A percentile compares a stretch with the other conserved stretches of the same genome.
Conservation (phyloP, 2,329 filamentous ascomycete species). For the Tolypocladium ophioglossoides region DNA sequence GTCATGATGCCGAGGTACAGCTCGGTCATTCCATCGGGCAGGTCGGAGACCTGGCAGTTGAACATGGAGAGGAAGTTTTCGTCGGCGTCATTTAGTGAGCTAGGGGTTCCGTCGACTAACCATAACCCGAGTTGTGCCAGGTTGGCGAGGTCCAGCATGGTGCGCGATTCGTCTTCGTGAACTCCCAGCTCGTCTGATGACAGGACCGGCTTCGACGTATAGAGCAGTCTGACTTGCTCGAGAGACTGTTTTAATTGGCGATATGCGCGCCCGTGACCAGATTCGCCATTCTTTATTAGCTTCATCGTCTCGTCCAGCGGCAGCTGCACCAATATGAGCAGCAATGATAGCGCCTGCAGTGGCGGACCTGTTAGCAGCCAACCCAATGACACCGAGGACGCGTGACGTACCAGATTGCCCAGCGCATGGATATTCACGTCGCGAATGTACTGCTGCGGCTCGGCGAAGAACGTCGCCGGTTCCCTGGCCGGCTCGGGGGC, state of each 20-base stretch:
- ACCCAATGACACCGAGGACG: not conserved
- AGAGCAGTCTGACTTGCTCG: conserved; percentile 22
- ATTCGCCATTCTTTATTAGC: conserved; percentile 20
- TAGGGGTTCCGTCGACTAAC: conserved; percentile 25
- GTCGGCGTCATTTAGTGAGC: conserved; percentile 30
- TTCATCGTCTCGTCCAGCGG: conserved; percentile 24
- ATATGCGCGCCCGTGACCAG: conserved; percentile 22
- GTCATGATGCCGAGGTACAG: conserved; percentile 37
- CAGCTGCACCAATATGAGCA: conserved; percentile 25
- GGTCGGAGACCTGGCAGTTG: conserved; percentile 32
- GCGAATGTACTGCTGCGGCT: conserved; percentile 27
- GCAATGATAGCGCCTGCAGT: conserved; percentile 25
- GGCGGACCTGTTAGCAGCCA: conserved; percentile 4
- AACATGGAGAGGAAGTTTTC: conserved; percentile 34
- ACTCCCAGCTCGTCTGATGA: conserved; percentile 22
- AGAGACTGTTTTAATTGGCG: conserved; percentile 20
- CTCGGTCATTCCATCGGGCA: conserved; percentile 29
- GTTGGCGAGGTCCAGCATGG: conserved; percentile 35
- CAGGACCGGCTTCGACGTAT: conserved; percentile 20
- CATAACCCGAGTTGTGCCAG: conserved; percentile 34
- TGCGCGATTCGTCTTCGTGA: conserved; percentile 19
- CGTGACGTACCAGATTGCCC: conserved; percentile 27
- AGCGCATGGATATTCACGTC: conserved; percentile 27
- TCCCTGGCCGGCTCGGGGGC: conserved; percentile 17
- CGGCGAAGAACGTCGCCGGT: conserved; percentile 20